Percentiles rank a stretch among this genome's conserved stretches.
These are phyloP conservation scores for Hypomontagnella monticulosa DNA, from an alignment of 495 filamentous ascomycete genomes.

Conservation along the genomic window DNA sequence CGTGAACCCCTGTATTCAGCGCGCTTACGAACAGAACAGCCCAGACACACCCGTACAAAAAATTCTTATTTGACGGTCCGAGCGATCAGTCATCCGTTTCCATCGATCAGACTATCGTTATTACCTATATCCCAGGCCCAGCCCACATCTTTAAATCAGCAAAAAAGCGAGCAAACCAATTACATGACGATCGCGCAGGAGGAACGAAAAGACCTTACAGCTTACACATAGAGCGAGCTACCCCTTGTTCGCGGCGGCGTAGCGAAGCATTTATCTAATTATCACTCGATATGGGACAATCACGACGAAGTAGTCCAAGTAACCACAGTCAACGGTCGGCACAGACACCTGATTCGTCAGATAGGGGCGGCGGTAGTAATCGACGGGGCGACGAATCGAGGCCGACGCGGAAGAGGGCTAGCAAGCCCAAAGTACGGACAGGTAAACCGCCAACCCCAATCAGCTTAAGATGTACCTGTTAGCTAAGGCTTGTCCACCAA, in stretches of 20 bases:
- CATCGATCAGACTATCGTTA: constrained; percentile 21
- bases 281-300: constrained; percentile 24
- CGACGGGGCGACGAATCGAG: constrained; percentile 18
- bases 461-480: constrained; percentile 8
- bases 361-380: constrained; percentile 21
- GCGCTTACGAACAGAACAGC: constrained; percentile 12
- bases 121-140: background rate
- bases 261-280: background rate
- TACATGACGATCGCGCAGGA: background rate
- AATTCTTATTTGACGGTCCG: constrained; percentile 20
- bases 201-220: background rate
- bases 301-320: constrained; percentile 28
- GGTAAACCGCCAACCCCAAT: constrained; percentile 18
- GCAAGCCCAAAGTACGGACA: constrained; percentile 45
- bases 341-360: constrained; percentile 32
- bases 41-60: background rate
- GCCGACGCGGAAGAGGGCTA: constrained; percentile 39
- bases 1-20: constrained; percentile 27
- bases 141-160: background rate
- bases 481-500: constrained; percentile 17
- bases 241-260: background rate
- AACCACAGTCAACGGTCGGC: constrained; percentile 26
- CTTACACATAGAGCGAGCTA: background rate
- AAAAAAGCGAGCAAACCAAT: constrained; percentile 20
- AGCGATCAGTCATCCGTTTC: constrained; percentile 15